Percentiles rank a stretch among this genome's conserved stretches.
Evolutionary conservation across 179 eudicot genomes (phyloP).

Genomic region (Silene coronaria): DNA sequence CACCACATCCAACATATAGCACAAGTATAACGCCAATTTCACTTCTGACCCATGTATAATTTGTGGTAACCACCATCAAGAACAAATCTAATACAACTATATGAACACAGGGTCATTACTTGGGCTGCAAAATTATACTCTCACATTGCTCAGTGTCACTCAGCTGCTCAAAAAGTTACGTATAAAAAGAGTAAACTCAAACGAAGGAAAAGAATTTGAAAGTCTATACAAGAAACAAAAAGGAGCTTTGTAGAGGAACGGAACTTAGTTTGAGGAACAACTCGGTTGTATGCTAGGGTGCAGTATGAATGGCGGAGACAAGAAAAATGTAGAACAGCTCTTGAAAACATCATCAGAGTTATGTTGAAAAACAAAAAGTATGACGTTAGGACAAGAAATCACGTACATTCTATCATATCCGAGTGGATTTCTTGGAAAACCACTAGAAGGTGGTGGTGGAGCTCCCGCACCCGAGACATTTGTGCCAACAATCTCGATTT

Average conservation of each 20-base stretch:
- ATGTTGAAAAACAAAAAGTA: neutral
- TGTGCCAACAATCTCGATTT: constrained; percentile 42
- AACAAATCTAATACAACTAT: neutral
- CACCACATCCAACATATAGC: neutral
- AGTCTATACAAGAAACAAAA: neutral
- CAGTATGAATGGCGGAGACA: neutral
- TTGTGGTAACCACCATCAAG: neutral
- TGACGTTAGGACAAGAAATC: neutral
- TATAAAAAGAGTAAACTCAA: neutral
- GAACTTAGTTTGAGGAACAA: neutral
- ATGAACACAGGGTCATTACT: neutral
- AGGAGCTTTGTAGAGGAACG: neutral
- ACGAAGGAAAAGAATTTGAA: neutral
- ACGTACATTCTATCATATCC: constrained; percentile 25
- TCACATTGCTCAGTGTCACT: neutral
- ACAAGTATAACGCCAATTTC: neutral
- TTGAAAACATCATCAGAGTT: neutral
- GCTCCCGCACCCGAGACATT: constrained; percentile 27
- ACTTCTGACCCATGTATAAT: neutral
- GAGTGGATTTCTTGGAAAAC: constrained; percentile 48
- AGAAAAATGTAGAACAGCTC: neutral
- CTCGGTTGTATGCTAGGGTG: neutral
- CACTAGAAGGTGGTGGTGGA: constrained; percentile 29
- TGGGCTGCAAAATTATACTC: neutral
- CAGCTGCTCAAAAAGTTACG: neutral